Evolutionary conservation across 208 protist genomes (phyloP).

Genomic region (Sergeia podlipaevii): DNA sequence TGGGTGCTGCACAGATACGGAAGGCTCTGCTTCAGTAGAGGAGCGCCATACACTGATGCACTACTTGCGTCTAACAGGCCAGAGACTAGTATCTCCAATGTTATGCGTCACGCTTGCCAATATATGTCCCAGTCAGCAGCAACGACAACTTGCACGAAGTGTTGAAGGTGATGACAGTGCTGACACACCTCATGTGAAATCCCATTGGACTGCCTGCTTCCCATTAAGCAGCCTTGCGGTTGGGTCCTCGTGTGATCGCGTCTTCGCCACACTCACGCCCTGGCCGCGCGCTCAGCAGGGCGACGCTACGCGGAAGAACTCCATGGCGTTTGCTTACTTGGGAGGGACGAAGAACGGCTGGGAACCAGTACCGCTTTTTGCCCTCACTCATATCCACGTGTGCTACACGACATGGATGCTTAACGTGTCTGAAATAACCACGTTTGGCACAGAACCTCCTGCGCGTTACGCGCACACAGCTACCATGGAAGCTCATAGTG

Average conservation of each 20-base stretch:
- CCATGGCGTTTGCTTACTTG: slow-evolving; percentile 46
- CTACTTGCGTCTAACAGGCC: too few species aligned
- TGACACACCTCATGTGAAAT: background rate
- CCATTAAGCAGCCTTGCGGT: slow-evolving; percentile 29
- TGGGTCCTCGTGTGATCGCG: slow-evolving; percentile 48
- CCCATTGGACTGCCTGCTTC: slow-evolving; percentile 34
- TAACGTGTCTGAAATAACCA: slow-evolving; percentile 19
- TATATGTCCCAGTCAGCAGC: background rate
- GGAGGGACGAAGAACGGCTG: slow-evolving; percentile 62
- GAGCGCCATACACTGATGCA: too few species aligned
- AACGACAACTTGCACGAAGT: slow-evolving; percentile 1
- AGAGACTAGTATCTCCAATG: too few species aligned
- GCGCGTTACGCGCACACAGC: slow-evolving; percentile 68
- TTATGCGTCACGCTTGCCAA: slow-evolving; percentile 18
- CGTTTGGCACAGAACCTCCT: slow-evolving; percentile 58
- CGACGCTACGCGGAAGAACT: slow-evolving; percentile 1
- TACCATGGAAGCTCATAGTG: too few species aligned
- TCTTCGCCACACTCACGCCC: slow-evolving; percentile 59
- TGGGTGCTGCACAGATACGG: slow-evolving; percentile 11
- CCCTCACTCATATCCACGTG: slow-evolving; percentile 34
- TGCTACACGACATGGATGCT: slow-evolving; percentile 20
- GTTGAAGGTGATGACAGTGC: slow-evolving; percentile 1
- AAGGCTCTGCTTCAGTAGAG: background rate
- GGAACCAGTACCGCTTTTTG: slow-evolving; percentile 44
- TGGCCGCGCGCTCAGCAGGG: slow-evolving; percentile 21